Conservation (phyloP, 2,329 filamentous ascomycete genomes). For the Colletotrichum sp. region DNA sequence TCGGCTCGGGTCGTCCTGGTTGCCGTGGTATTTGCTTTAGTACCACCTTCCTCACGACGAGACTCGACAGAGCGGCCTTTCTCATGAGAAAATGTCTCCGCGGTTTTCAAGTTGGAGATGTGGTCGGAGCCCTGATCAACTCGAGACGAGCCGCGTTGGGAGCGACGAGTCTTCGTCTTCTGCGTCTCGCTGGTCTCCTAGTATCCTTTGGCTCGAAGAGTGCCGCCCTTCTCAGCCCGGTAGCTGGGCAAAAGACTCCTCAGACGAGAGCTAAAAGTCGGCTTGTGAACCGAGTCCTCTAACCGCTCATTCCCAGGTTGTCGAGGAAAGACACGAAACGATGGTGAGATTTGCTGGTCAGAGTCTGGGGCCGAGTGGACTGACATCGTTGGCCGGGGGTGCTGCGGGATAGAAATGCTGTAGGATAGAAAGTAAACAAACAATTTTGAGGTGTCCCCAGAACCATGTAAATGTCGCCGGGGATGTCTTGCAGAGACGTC, state of each 20-base stretch:
- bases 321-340: background rate
- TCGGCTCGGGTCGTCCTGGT: background rate
- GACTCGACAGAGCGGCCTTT: background rate
- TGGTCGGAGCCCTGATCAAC: constrained; percentile 30
- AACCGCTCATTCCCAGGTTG: background rate
- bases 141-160: background rate
- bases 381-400: background rate
- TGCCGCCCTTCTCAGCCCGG: constrained; percentile 56
- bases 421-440: constrained; percentile 9
- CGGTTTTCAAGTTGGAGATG: constrained; percentile 40
- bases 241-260: constrained; percentile 53
- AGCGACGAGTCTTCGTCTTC: background rate
- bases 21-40: background rate
- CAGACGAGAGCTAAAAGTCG: constrained; percentile 45
- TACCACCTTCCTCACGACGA: background rate
- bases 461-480: background rate
- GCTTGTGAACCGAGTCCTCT: background rate
- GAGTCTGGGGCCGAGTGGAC: background rate
- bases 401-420: background rate
- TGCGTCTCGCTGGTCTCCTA: constrained; percentile 28
- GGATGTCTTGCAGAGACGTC: background rate
- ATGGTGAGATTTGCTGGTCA: background rate
- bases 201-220: constrained; percentile 38
- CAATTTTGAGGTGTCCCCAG: background rate
- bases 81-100: constrained; percentile 27